These are phyloP conservation scores for Ilyonectria sp. DNA, from an alignment of 2,329 filamentous ascomycete species.

Conservation along the genomic window DNA sequence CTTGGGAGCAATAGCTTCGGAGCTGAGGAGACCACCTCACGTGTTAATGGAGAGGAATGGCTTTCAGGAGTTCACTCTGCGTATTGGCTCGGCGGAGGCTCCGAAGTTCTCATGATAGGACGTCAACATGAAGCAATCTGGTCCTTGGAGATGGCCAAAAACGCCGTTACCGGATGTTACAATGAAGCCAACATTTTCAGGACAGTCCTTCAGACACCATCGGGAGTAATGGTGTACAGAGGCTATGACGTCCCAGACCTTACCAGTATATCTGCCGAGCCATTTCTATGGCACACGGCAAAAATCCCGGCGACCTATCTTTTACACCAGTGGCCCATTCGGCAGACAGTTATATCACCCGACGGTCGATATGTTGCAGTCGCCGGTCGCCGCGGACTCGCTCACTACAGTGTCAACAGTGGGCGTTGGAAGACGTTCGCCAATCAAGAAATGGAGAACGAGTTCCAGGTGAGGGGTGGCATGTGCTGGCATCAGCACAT, in stretches of 20 bases:
- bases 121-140: conserved; percentile 84
- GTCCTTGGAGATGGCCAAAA: conserved; percentile 92
- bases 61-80: conserved; percentile 83
- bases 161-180: conserved; percentile 93
- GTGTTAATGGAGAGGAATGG: conserved; percentile 84
- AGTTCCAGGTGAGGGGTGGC: conserved; percentile 92
- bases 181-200: conserved; percentile 91
- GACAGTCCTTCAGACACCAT: conserved; percentile 89
- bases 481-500: conserved; percentile 99
- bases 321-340: conserved; percentile 93
- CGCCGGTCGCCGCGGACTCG: conserved; percentile 92
- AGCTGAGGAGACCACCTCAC: conserved; percentile 74
- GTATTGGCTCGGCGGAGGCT: conserved; percentile 90
- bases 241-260: conserved; percentile 93
- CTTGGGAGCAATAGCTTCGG: conserved; percentile 87
- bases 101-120: conserved; percentile 84
- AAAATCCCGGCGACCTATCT: conserved; percentile 90
- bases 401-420: conserved; percentile 95
- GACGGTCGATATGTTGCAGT: conserved; percentile 96
- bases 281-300: conserved; percentile 94
- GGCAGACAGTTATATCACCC: conserved; percentile 86
- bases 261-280: conserved; percentile 91
- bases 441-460: conserved; percentile 85
- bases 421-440: conserved; percentile 96
- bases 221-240: conserved; percentile 91